A percentile compares a stretch with the other conserved stretches of the same genome.
These are phyloP conservation scores for Aspergillus caelatus DNA, from an alignment of 2,329 filamentous ascomycete genomes.

Conservation along the genomic window DNA sequence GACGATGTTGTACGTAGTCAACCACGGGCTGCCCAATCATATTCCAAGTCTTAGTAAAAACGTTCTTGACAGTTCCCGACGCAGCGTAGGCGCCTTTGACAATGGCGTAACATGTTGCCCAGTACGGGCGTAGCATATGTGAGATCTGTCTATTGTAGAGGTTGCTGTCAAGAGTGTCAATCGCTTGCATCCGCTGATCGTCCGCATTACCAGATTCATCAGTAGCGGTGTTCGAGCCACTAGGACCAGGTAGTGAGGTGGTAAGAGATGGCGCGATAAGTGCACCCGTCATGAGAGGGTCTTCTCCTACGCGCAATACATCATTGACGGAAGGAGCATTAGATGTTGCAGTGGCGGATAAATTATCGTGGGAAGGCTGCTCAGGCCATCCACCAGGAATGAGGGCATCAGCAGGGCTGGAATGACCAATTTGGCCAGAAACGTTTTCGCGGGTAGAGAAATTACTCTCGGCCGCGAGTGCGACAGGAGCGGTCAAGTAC, in stretches of 20 bases:
- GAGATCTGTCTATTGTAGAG: neutral
- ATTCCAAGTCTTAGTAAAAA: conserved; percentile 12
- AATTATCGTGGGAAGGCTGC: neutral
- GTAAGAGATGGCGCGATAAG: neutral
- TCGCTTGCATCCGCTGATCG: neutral
- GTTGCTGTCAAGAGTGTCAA: neutral
- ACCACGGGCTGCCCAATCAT: neutral
- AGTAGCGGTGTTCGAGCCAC: neutral
- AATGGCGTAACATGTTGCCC: neutral
- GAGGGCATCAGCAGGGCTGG: neutral
- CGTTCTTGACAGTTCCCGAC: conserved; percentile 2
- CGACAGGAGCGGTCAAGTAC: neutral
- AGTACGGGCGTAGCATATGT: neutral
- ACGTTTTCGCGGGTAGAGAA: neutral
- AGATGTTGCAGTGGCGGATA: neutral
- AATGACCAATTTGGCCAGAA: neutral
- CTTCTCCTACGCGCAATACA: neutral
- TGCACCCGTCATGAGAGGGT: conserved; percentile 12
- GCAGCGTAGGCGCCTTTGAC: neutral
- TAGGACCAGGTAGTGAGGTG: neutral
- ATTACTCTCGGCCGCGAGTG: neutral
- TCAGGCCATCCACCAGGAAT: conserved; percentile 2
- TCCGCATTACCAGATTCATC: neutral
- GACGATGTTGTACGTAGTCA: neutral
- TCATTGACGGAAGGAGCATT: neutral